Conservation (phyloP, 306 rosid species). For the Prunus padus region DNA sequence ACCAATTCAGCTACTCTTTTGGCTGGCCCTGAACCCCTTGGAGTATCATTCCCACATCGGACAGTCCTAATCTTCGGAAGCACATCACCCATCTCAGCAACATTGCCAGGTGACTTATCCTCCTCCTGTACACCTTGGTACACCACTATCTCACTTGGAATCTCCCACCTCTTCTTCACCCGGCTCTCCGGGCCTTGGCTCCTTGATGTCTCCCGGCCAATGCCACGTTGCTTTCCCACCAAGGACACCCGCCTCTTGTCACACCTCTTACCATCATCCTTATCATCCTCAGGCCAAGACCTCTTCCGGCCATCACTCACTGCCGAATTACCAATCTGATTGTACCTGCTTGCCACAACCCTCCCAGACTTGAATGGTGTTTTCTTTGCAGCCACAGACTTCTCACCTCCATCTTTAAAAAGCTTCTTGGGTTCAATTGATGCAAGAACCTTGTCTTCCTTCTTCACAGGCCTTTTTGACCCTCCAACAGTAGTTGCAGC, state of each 20-base stretch:
- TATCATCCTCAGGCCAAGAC: slow-evolving; percentile 63
- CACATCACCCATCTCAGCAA: slow-evolving; percentile 22
- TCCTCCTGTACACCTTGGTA: slow-evolving; percentile 27
- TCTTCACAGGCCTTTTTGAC: slow-evolving; percentile 47
- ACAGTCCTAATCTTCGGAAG: slow-evolving; percentile 65
- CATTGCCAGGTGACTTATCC: slow-evolving; percentile 6
- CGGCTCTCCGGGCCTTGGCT: slow-evolving; percentile 41
- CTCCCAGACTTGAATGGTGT: slow-evolving; percentile 60
- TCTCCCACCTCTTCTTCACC: slow-evolving; percentile 66
- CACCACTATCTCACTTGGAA: slow-evolving; percentile 42
- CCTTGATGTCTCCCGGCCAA: slow-evolving; percentile 17
- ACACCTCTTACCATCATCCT: slow-evolving; percentile 37
- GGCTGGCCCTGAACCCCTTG: slow-evolving; percentile 86
- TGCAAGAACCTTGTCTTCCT: slow-evolving; percentile 43
- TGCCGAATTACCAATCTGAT: slow-evolving; percentile 28
- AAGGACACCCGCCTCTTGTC: slow-evolving; percentile 51
- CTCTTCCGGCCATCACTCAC: slow-evolving; percentile 58
- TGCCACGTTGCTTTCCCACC: slow-evolving; percentile 30
- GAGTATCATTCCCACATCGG: slow-evolving; percentile 46
- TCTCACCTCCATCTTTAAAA: slow-evolving; percentile 59
- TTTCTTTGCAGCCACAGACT: slow-evolving; percentile 40
- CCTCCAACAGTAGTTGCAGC: slow-evolving; percentile 45
- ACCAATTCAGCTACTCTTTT: slow-evolving; percentile 65
- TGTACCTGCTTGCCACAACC: slow-evolving; percentile 79
- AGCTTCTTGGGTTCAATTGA: slow-evolving; percentile 71